Conservation (phyloP, 179 eudicot genomes). For the Drosera spatulata region DNA sequence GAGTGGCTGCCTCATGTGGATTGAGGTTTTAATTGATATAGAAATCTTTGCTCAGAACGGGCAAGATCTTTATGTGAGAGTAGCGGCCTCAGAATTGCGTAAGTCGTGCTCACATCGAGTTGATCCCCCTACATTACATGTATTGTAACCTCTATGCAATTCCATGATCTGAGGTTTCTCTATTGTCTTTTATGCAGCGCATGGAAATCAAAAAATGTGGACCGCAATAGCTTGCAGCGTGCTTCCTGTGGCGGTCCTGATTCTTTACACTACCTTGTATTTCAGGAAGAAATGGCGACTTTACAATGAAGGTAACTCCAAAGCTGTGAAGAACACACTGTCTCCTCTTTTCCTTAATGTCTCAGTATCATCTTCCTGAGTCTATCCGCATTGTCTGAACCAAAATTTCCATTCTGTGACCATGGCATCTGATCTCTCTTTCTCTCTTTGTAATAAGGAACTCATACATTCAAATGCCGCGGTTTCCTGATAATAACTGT, state of each 20-base stretch:
- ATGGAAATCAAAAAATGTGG: not conserved
- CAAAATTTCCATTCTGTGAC: no score
- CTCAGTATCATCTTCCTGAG: no score
- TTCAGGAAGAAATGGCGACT: conserved; percentile 4
- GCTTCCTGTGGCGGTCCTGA: not conserved
- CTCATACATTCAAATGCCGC: no score
- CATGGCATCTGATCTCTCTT: no score
- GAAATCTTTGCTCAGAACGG: conserved; percentile 4
- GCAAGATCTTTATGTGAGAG: conserved; percentile 13
- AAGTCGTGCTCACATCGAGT: not conserved
- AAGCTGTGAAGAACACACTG: not conserved
- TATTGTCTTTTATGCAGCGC: not conserved
- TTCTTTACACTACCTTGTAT: not conserved
- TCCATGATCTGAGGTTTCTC: not conserved
- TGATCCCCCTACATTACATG: not conserved
- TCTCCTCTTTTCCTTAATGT: not conserved
- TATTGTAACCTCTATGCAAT: not conserved
- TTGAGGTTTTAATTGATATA: conserved; percentile 22
- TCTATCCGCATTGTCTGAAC: no score
- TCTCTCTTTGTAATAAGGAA: no score
- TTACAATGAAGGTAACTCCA: conserved; percentile 5
- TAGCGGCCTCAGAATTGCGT: conserved; percentile 6
- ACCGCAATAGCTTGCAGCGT: conserved; percentile 3
- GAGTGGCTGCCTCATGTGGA: conserved; percentile 34
- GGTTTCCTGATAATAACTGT: no score